A percentile compares a stretch with the other conserved stretches of the same genome.
phyloP scores from a whole-genome alignment of 306 rosid genomes.

The Senna siamea region DNA sequence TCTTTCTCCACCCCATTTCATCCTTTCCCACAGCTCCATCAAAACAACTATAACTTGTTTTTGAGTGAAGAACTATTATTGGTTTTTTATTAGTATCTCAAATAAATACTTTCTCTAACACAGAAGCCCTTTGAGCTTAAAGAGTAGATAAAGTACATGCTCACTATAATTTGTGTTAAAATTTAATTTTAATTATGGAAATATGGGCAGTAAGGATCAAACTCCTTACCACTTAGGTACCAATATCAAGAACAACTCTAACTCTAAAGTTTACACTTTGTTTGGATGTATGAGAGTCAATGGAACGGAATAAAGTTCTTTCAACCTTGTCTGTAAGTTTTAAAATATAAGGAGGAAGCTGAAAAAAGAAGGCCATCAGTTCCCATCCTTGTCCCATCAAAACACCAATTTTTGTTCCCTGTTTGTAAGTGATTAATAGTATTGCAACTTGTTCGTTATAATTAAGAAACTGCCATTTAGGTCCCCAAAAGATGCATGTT shows the following conservation, averaged over 20 bases:
- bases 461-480: not conserved
- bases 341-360: too few species aligned
- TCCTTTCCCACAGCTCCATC: not conserved
- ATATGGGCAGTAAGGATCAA: not conserved
- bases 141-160: not conserved
- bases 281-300: not conserved
- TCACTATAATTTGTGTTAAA: not conserved
- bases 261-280: too few species aligned
- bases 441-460: too few species aligned
- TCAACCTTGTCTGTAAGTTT: not conserved
- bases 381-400: too few species aligned
- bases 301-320: not conserved
- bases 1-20: not conserved
- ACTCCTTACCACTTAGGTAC: not conserved
- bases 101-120: not conserved
- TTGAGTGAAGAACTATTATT: not conserved
- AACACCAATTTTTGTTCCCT: too few species aligned
- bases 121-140: not conserved
- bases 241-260: too few species aligned
- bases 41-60: not conserved
- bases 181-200: not conserved
- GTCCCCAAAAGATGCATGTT: not conserved
- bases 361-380: too few species aligned
- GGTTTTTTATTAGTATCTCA: not conserved
- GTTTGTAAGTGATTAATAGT: too few species aligned